phyloP scores from a whole-genome alignment of 208 protist species.

The Phytomonas francai region DNA sequence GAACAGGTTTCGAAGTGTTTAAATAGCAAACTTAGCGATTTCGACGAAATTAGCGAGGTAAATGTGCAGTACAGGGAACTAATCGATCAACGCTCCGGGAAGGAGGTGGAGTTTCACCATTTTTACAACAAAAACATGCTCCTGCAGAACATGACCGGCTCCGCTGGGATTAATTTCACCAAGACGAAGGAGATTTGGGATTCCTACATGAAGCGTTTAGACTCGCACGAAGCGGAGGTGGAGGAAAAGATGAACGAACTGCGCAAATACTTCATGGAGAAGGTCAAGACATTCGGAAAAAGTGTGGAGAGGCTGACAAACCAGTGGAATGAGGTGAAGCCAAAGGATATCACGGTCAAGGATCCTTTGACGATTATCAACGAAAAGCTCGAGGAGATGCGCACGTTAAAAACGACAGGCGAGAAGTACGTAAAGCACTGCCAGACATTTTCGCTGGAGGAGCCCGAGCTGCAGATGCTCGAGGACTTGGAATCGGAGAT shows the following conservation, averaged over 20 bases:
- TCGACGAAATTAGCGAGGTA: slow-evolving; percentile 91
- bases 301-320: slow-evolving; percentile 88
- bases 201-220: slow-evolving; percentile 75
- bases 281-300: slow-evolving; percentile 71
- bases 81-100: slow-evolving; percentile 73
- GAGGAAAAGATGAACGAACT: slow-evolving; percentile 84
- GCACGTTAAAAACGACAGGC: slow-evolving; percentile 47
- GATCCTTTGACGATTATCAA: slow-evolving; percentile 76
- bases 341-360: slow-evolving; percentile 75
- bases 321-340: slow-evolving; percentile 92
- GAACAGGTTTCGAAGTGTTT: slow-evolving; percentile 58
- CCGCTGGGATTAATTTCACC: slow-evolving; percentile 59
- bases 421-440: slow-evolving; percentile 85
- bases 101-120: slow-evolving; percentile 86
- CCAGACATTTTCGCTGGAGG: slow-evolving; percentile 88
- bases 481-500: slow-evolving; percentile 81
- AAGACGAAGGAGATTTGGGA: slow-evolving; percentile 72
- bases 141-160: slow-evolving; percentile 81
- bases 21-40: slow-evolving; percentile 79
- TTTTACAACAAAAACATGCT: slow-evolving; percentile 91
- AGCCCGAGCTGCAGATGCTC: slow-evolving; percentile 71
- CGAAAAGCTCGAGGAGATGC: slow-evolving; percentile 76
- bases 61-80: slow-evolving; percentile 76
- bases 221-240: slow-evolving; percentile 90
- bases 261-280: slow-evolving; percentile 44